phyloP scores from a whole-genome alignment of 495 filamentous ascomycete species.

The Podospora comata region DNA sequence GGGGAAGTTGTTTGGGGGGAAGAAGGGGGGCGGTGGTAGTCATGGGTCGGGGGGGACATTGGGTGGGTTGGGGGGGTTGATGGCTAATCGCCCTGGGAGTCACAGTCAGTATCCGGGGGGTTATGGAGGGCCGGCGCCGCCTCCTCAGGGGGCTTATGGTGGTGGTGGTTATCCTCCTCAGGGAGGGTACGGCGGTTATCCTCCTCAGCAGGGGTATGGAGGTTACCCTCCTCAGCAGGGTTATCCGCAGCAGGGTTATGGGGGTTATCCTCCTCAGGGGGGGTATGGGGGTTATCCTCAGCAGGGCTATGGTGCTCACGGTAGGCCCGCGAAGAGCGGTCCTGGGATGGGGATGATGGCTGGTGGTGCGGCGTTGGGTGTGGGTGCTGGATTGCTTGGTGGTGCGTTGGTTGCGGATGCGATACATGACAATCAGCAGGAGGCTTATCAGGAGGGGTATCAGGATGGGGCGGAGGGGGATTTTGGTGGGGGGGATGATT shows the following conservation, averaged over 20 bases:
- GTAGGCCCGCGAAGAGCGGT: conserved; percentile 31
- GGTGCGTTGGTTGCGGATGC: conserved; percentile 66
- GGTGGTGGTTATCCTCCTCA: conserved; percentile 31
- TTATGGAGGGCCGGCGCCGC: conserved; percentile 31
- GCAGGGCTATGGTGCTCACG: conserved; percentile 14
- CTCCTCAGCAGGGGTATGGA: conserved; percentile 25
- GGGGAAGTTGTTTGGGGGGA: conserved; percentile 53
- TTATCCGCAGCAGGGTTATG: conserved; percentile 22
- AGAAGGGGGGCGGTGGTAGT: conserved; percentile 26
- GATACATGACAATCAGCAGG: conserved; percentile 56
- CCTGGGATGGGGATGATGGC: conserved; percentile 60
- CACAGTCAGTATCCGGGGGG: conserved; percentile 14
- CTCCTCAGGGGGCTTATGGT: conserved; percentile 41
- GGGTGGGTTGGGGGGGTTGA: conserved; percentile 13
- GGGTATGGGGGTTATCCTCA: conserved; percentile 32
- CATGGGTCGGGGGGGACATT: conserved; percentile 13
- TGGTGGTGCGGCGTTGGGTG: conserved; percentile 70
- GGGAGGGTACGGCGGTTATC: conserved; percentile 26
- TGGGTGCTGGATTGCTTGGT: conserved; percentile 73
- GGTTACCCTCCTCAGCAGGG: conserved; percentile 34
- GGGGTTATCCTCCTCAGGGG: conserved; percentile 26
- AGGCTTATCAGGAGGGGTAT: conserved; percentile 49
- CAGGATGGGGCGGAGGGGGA: conserved; percentile 36
- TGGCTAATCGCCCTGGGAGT: conserved; percentile 19
- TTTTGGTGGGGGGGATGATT: conserved; percentile 36